Base-by-base conservation (phyloP, 257 asterid species). In the Ophiorrhiza pumila region DNA sequence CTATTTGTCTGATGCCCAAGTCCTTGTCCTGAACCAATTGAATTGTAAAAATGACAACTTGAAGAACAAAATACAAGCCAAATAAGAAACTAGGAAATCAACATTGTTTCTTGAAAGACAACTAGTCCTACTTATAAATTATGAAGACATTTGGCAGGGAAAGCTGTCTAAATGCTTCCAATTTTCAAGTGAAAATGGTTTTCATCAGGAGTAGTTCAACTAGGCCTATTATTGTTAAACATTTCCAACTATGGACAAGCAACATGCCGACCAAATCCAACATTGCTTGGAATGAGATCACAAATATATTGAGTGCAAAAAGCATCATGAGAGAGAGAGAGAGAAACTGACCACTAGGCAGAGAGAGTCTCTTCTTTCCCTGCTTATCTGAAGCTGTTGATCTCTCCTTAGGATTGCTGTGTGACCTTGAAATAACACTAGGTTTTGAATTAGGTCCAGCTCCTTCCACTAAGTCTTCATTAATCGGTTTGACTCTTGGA, bases 361-460 rank as follows among this genome's bases (percentile, higher is more conserved):
- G 89, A 45, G 99, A 91, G 65, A 87, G 71, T 65, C 97, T 87
- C 84, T 90, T 88, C 84, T 88, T 91, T 82, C 90, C 98, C 70
- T 76, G 88, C 81, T 77, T 89, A 76, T 91, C 89, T 4, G 84
- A 47, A 52, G 81, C 81, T 63, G 83, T 69, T 58, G 89, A 79
- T 80, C 98, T 88, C 86, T 92, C 96, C 82, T 89, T 95, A 42
- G 97, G 97, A 69, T 90, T 92, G 85, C 97, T 92, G 63, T 80
- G 88, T 52, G 97, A 91, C 77, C 96, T 86, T 64, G 90, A 57
- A 74, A 80, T 80, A 75, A 71, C 72, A 63, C 68, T 82, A 59
- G 88, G 91, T 76, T 63, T 84, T 47, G 90, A 87, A 71, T 86
- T 81, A 78, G 93, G 89, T 77, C 86, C 96, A 77, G 93, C 91